Conservation (phyloP, 768 basidiomycete species). For the Rhizopogon rudus region DNA sequence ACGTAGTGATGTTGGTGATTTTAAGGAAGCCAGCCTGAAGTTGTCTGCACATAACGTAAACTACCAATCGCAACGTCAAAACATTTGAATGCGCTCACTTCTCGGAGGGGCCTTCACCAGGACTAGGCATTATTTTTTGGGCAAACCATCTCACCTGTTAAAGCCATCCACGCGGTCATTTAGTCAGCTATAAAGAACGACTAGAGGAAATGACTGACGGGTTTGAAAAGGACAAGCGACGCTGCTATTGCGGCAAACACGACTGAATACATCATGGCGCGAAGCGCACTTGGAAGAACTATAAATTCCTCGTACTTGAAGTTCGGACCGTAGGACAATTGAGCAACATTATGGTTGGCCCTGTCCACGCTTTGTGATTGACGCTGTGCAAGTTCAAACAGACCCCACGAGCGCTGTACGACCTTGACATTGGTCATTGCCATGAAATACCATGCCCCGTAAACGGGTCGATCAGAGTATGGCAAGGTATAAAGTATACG, state of each 20-base stretch:
- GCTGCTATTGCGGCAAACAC: slow-evolving; percentile 17
- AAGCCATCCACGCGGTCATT: background rate
- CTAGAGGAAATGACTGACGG: slow-evolving; percentile 26
- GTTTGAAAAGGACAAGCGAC: slow-evolving; percentile 28
- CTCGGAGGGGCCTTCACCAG: slow-evolving; percentile 62
- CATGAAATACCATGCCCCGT: slow-evolving; percentile 43
- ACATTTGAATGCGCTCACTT: slow-evolving; percentile 39
- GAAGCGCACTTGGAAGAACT: slow-evolving; percentile 32
- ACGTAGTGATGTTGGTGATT: slow-evolving; percentile 68
- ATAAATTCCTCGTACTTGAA: slow-evolving; percentile 79
- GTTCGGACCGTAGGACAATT: slow-evolving; percentile 52
- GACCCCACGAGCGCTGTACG: slow-evolving; percentile 54
- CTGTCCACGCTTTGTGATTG: slow-evolving; percentile 9
- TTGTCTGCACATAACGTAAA: slow-evolving; percentile 29
- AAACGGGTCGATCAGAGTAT: slow-evolving; percentile 23
- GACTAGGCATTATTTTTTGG: slow-evolving; percentile 42
- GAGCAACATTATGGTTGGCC: slow-evolving; percentile 10
- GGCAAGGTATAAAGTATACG: slow-evolving; percentile 35
- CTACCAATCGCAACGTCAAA: background rate
- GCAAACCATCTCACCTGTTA: slow-evolving; percentile 52
- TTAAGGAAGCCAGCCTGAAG: slow-evolving; percentile 57
- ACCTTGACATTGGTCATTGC: slow-evolving; percentile 38
- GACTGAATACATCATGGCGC: slow-evolving; percentile 37
- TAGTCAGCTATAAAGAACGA: background rate
- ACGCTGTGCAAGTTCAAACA: slow-evolving; percentile 32